Base-by-base conservation (phyloP, 1,284 basidiomycete genomes). In the Rhodotorula glutinis region DNA sequence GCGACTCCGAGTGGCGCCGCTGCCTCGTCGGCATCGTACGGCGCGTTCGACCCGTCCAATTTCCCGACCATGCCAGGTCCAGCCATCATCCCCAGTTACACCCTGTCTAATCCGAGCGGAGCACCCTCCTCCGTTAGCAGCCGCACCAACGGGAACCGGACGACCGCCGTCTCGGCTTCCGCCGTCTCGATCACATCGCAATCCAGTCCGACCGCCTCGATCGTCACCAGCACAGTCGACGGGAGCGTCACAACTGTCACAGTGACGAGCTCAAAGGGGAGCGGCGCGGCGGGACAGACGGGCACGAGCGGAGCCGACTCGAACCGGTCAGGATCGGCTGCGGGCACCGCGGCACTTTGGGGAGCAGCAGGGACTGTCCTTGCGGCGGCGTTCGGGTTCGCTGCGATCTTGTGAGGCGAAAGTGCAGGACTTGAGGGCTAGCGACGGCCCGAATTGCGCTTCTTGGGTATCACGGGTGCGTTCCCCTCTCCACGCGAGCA, bases 161-260 rank as follows among this genome's bases (percentile, higher is more conserved):
- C 54, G 8, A 68, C 66, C 29, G 29, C 60, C 44, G 47, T 68
- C 46, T 62, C 62, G n/a, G 66, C 66, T 3, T 61, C 66, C 13
- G 38, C 40, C 3, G 58, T 38, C 19, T 65, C 33, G 40, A 27
- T 25, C 23, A 49, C 58, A 9, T 53, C 65, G 2, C 30, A 11
- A 9, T 7, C 49, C 4, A 38, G 33, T 38, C 21, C 23, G 8
- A 33, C 47, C 0, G 53, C 53, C 27, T 43, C 27, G 11, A 40
- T 55, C 44, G 53, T 64, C 4, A 59, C 63, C 10, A 51, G 40
- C 13, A 59, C 57, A 2, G 57, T 60, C 11, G 49, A 44, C 41
- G 57, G 62, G 14, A 68, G 66, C 33, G 49, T 59, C 17, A 43
- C 66, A 40, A 61, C 62, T 4, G 30, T 61, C n/a, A 67, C 62